Base-by-base conservation (phyloP, 352 stramenopile genomes). In the Globisporangium uncinulatum region DNA sequence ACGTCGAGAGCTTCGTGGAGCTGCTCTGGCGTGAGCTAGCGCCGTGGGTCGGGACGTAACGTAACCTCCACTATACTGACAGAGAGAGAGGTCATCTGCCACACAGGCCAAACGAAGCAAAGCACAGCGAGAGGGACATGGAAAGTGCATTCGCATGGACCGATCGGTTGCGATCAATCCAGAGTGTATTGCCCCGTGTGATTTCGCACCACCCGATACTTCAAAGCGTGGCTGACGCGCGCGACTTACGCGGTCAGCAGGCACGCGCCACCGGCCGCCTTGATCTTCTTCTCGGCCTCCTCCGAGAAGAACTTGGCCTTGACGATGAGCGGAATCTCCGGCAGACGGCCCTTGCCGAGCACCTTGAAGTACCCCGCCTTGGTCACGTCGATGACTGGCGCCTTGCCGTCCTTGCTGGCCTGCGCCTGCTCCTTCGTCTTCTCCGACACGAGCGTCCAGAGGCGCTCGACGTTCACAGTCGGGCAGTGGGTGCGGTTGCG, bases 221-320 rank as follows among this genome's bases (percentile, higher is more conserved):
- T 70, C 61, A 69, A 66, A 51, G 69, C 34, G 34, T 39, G 34
- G 6, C 58, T 63, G 54, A 65, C 65, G 54, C 67, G 36, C 29
- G 31, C 34, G 36, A 65, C 79, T 98, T 99, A 99, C 73, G 95
- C 95, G 73, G 88, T 97, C 58, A 99, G 80, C 61, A 99, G 79
- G 81, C 96, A 99, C 50, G 97, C 97, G 65, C 98, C 98, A 73
- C 98, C 98, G 53, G 95, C 97, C 56, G 79, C 96, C 82, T 98
- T 99, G 74, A 99, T 99, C 87, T 99, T 99, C 85, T 99, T 98
- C 83, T 99, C 97, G n/a, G 98, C 98, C 67, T 96, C 86, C 67
- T 97, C 94, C 61, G 89, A 98, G 83, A 99, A 99, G 85, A 97
- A 99, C 79, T 99, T 99, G 58, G 98, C 97, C 92, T 99, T 99